These are phyloP conservation scores for Basipetospora chlamydospora DNA, from an alignment of 2,329 filamentous ascomycete species.

Conservation along the genomic window DNA sequence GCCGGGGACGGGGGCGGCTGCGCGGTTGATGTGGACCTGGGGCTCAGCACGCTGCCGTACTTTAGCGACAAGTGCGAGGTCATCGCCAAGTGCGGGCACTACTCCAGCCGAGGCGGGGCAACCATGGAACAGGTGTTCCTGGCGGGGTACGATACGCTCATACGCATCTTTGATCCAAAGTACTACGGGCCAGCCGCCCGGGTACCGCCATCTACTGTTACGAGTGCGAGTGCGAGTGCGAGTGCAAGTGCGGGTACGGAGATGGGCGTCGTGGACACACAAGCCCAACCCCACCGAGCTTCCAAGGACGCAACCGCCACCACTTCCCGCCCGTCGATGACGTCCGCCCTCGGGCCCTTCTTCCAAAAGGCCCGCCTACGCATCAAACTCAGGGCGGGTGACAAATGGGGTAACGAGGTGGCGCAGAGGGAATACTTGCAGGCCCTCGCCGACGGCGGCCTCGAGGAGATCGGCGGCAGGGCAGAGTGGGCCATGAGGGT, in stretches of 20 bases:
- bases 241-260: too few species aligned
- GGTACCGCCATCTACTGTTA: too few species aligned
- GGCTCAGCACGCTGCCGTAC: constrained; percentile 55
- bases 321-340: constrained; percentile 27
- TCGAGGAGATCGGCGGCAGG: constrained; percentile 11
- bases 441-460: constrained; percentile 19
- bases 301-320: too few species aligned
- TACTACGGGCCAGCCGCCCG: constrained; percentile 46
- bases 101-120: constrained; percentile 12
- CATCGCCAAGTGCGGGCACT: constrained; percentile 33
- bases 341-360: constrained; percentile 44
- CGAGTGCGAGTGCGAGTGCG: too few species aligned
- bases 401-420: constrained; percentile 37
- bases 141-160: constrained; percentile 62
- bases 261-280: too few species aligned
- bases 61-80: constrained; percentile 53
- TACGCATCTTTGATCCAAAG: constrained; percentile 56
- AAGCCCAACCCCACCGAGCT: too few species aligned
- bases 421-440: constrained; percentile 36
- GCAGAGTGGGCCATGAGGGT: constrained; percentile 42
- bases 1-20: constrained; percentile 6
- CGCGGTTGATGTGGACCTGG: constrained; percentile 49
- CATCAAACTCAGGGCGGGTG: constrained; percentile 48
- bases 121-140: constrained; percentile 47
- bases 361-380: constrained; percentile 46